Evolutionary conservation across 768 basidiomycete genomes (phyloP), one percentile per base, ranked within the genome.

Genomic region (Suillus placidus): DNA sequence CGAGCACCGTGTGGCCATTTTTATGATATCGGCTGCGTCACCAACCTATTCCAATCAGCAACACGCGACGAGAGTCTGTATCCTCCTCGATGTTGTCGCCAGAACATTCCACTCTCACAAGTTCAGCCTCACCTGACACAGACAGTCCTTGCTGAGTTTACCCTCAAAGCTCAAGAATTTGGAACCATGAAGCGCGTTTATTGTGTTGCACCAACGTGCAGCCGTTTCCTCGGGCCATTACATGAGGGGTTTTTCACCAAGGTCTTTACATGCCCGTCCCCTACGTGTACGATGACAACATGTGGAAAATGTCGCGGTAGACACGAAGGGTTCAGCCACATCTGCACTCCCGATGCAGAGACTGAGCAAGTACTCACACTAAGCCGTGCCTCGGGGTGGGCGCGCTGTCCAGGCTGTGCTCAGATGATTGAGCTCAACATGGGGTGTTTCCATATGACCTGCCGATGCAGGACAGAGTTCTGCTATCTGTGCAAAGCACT

Each of bases 401-500:
- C 78, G 1, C 76, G 76, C 12, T 82, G 81, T 63, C 80, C 81
- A 2, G 79, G 79, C 5, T 82, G 81, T 61, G 67, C 71, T 20
- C 74, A 75, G 42, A 69, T 82, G 71, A 74, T 82, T 62, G 81
- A 82, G 63, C 76, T 80, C 43, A 63, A 71, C 6, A 26, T 69
- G 14, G 81, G 81, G 0, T 82, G 81, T 62, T 78, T 71, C 67
- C 81, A 82, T 64, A 80, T 82, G 77, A 78, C 77, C 2, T 82
- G 81, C 62, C 66, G 75, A 34, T 82, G 81, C 69, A 63, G 69
- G 47, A 76, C 75, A 13, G 71, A 81, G 58, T 82, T 82, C 52
- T 82, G 81, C 67, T 82, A 82, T 57, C 67, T 87, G 79, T 81
- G 87, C 79, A 60, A 81, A 79, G 82, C 70, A 30, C 77, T 64